phyloP scores from a whole-genome alignment of 2,329 filamentous ascomycete species.

The Fusarium nisikadoi region DNA sequence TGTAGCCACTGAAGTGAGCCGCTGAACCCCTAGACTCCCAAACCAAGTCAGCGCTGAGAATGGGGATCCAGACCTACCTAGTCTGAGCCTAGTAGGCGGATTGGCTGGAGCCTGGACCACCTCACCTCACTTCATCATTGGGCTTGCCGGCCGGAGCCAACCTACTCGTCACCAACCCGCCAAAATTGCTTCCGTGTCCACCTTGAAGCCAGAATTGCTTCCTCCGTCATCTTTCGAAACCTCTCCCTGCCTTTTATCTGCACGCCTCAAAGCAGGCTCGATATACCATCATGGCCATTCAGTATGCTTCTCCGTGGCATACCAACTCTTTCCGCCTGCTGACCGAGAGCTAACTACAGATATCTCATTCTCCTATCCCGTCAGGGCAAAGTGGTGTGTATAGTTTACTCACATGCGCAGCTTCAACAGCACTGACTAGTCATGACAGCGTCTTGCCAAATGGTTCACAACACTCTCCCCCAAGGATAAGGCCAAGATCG shows the following conservation, averaged over 20 bases:
- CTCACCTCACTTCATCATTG: constrained; percentile 25
- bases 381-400: constrained; percentile 97
- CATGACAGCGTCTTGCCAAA: constrained; percentile 88
- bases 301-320: constrained; percentile 49
- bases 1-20: constrained; percentile 11
- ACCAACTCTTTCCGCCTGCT: constrained; percentile 26
- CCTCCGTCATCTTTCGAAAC: constrained; percentile 37
- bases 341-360: constrained; percentile 60
- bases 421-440: constrained; percentile 31
- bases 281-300: constrained; percentile 55
- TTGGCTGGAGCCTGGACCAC: constrained; percentile 7
- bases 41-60: neutral
- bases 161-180: constrained; percentile 44
- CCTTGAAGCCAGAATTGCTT: constrained; percentile 39
- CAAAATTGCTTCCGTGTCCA: constrained; percentile 45
- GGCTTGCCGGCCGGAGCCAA: constrained; percentile 8
- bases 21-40: constrained; percentile 4
- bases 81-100: neutral
- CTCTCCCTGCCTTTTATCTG: constrained; percentile 22
- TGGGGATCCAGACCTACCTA: neutral
- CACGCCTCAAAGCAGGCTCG: constrained; percentile 40
- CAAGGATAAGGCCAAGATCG: constrained; percentile 99
- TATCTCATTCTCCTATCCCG: constrained; percentile 97
- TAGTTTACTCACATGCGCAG: constrained; percentile 39
- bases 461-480: constrained; percentile 99